Evolutionary conservation across 2,329 filamentous ascomycete genomes (phyloP).

Genomic region (Aspergillus sclerotialis): DNA sequence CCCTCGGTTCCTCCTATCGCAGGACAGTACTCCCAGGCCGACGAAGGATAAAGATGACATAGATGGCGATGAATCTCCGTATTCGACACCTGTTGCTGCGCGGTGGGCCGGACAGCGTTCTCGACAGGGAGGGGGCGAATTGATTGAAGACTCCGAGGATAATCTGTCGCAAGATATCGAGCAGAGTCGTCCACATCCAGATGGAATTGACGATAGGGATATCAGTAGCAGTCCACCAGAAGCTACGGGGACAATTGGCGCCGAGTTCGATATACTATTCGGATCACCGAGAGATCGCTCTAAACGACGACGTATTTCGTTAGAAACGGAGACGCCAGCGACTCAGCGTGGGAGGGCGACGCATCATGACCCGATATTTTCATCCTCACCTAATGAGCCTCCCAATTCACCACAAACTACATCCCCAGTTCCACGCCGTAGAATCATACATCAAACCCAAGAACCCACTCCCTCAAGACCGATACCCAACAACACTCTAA

Average conservation of each 20-base stretch:
- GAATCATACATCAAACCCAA: background rate
- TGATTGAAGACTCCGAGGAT: constrained; percentile 22
- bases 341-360: constrained; percentile 4
- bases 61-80: constrained; percentile 12
- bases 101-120: constrained; percentile 2
- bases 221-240: constrained; percentile 12
- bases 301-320: constrained; percentile 27
- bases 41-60: constrained; percentile 10
- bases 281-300: constrained; percentile 14
- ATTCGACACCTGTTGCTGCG: constrained; percentile 7
- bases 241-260: constrained; percentile 9
- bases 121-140: constrained; percentile 11
- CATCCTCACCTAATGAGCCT: constrained; percentile 11
- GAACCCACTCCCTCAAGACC: no score
- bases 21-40: constrained; percentile 8
- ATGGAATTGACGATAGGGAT: constrained; percentile 5
- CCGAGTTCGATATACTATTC: constrained; percentile 26
- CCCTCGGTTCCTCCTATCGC: constrained; percentile 26
- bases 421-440: constrained; percentile 7
- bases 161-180: constrained; percentile 4
- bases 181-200: background rate
- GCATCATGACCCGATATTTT: constrained; percentile 12
- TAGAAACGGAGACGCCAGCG: background rate
- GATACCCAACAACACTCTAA: no score
- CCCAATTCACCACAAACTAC: constrained; percentile 1